Base-by-base conservation (phyloP, 352 stramenopile genomes). In the Pythium periplocum region DNA sequence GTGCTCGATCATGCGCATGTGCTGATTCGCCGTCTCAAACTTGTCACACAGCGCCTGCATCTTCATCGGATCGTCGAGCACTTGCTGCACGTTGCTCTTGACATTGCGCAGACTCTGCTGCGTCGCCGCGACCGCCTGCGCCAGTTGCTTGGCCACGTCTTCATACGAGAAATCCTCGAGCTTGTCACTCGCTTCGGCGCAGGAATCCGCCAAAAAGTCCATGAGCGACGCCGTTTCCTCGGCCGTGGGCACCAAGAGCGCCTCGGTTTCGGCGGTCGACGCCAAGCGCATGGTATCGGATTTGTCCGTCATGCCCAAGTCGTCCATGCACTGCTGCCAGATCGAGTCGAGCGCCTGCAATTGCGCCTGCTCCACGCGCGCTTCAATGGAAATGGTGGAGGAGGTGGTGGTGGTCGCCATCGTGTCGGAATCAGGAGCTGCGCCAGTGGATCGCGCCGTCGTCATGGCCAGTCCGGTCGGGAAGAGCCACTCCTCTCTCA, bases 51-150 rank as follows among this genome's bases (percentile, higher is more conserved):
- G 51, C 52, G 71, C 60, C 17, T 64, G 62, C 62, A 90, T 76
- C 59, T 86, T 80, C 35, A 77, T 65, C 3, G 76, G 76, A 48
- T 93, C 79, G 7, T 75, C 61, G 10, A 90, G 51, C n/a, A 90
- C 76, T 30, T 73, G 66, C 8, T 67, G 58, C 7, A 89, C 75
- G 38, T 74, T 88, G 31, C 58, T 48, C 4, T 74, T 65, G 36
- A 93, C 68, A 10, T 62, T 73, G n/a, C 75, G 68, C n/a, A 93
- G 62, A 51, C 76, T 86, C 47, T 79, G 35, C 42, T 83, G 83
- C 26, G 76, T 90, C 6, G 75, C 74, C 12, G 61, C 58, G 40
- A 93, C 76, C 7, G 71, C 78, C 30, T 76, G 60, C 9, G 72
- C 69, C 51, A 93, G 66, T 41, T 59, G 69, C 12, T 53, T 33